Percentiles rank a stretch among this genome's conserved stretches.
Conservation (phyloP, 75 land plant species). For the Isoetes taiwanensis region DNA sequence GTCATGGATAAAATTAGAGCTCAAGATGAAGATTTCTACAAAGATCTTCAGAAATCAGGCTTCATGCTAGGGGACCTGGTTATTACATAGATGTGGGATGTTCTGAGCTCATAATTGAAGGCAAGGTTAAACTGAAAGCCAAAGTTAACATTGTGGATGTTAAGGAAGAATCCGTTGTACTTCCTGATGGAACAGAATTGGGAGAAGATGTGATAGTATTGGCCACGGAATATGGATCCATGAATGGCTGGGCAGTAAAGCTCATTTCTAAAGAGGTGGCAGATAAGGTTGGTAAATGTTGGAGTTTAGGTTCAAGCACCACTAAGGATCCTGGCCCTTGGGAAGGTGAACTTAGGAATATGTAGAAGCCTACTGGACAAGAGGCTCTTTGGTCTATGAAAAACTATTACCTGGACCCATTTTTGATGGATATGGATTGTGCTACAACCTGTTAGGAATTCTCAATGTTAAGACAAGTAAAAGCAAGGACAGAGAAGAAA, state of each 20-base stretch:
- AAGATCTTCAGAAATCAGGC: no score
- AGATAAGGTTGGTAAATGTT: slow-evolving; percentile 8
- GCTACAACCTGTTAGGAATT: no score
- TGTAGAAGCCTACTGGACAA: slow-evolving; percentile 10
- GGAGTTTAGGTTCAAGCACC: slow-evolving; percentile 12
- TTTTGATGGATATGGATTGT: no score
- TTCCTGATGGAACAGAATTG: slow-evolving; percentile 1
- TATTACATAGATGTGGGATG: slow-evolving; percentile 10
- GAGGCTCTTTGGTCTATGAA: slow-evolving; percentile 3
- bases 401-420: no score
- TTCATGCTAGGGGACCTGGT: slow-evolving; percentile 5
- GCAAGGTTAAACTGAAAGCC: neutral
- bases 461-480: no score
- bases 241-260: neutral
- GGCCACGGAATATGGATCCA: slow-evolving; percentile 9
- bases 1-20: no score
- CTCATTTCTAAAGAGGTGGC: slow-evolving; percentile 15
- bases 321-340: slow-evolving; percentile 11
- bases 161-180: neutral
- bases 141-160: neutral
- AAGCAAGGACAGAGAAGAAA: no score
- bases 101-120: neutral
- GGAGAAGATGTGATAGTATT: slow-evolving; percentile 2
- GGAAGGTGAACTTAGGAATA: neutral
- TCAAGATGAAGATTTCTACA: no score